Evolutionary conservation across 371 early-diverging fungal species (phyloP).

Genomic region (Paraphysoderma sedebokerense): DNA sequence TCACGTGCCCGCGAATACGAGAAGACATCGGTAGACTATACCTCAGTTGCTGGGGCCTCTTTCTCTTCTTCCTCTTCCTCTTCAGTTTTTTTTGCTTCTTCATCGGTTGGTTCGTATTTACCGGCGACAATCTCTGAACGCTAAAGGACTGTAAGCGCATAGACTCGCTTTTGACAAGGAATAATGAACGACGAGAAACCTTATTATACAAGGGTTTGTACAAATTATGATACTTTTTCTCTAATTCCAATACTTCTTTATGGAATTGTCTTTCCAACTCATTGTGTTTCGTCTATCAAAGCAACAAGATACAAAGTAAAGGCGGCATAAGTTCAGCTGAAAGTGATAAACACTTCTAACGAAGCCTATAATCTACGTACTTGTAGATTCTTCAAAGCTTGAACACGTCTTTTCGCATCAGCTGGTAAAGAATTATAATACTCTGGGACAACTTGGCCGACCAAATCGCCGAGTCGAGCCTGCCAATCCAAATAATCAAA

Average conservation of each 20-base stretch:
- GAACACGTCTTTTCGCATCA: background rate
- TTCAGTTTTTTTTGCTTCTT: constrained; percentile 47
- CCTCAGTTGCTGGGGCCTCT: background rate
- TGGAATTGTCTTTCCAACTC: constrained; percentile 68
- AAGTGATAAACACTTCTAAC: too few relatives aligned
- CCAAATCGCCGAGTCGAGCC: too few relatives aligned
- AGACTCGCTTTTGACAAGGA: background rate
- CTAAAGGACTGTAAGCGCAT: constrained; percentile 7
- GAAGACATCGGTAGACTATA: constrained; percentile 1
- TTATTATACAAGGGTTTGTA: constrained; percentile 75
- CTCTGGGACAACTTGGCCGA: too few relatives aligned
- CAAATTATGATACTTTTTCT: constrained; percentile 73
- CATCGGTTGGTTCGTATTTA: constrained; percentile 64
- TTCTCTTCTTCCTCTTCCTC: constrained; percentile 2
- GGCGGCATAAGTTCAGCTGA: too few relatives aligned
- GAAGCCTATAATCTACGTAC: too few relatives aligned
- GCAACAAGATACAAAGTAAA: too few relatives aligned
- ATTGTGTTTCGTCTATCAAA: constrained; percentile 60
- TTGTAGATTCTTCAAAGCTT: background rate
- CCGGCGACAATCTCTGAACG: constrained; percentile 60
- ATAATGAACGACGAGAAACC: constrained; percentile 7
- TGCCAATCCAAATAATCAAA: too few relatives aligned
- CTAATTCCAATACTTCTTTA: constrained; percentile 72
- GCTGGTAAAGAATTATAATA: too few relatives aligned
- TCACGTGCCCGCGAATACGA: background rate